Conservation (phyloP, 179 eudicot species). For the Corrigiola litoralis region DNA sequence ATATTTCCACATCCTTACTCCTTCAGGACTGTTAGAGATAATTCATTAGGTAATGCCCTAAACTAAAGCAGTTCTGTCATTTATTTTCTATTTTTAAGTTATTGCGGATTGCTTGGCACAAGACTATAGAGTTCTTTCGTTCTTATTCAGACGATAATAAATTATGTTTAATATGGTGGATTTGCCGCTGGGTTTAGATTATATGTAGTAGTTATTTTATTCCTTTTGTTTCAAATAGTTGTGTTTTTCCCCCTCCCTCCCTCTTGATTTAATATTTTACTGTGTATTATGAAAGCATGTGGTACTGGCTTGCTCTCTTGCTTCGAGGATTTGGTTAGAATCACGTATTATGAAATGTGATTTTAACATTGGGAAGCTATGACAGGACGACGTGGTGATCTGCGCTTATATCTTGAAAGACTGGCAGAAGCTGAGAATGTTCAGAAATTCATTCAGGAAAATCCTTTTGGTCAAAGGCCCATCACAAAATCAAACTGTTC, state of each 20-base stretch:
- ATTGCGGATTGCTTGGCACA: too few species aligned
- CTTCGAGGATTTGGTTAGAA: neutral
- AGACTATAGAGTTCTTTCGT: too few species aligned
- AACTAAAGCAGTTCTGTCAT: neutral
- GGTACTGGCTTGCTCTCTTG: neutral
- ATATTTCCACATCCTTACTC: conserved; percentile 51
- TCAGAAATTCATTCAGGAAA: conserved; percentile 57
- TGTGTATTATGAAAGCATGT: neutral
- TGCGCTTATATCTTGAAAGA: conserved; percentile 55
- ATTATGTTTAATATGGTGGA: neutral
- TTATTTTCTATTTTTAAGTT: conserved; percentile 1
- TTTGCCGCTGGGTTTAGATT: too few species aligned
- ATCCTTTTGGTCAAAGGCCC: conserved; percentile 71
- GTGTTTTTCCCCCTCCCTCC: neutral
- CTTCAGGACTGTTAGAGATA: conserved; percentile 33
- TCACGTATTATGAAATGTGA: neutral
- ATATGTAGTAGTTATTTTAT: too few species aligned
- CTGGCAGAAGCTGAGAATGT: conserved; percentile 51
- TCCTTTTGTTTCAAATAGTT: neutral
- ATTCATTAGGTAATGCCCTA: conserved; percentile 46
- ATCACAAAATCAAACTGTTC: conserved; percentile 38
- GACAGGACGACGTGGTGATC: conserved; percentile 69
- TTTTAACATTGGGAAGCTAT: conserved; percentile 1
- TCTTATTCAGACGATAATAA: too few species aligned
- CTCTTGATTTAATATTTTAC: too few species aligned